Base-by-base conservation (phyloP, 2,329 filamentous ascomycete genomes). In the Rhynchosporium secalis region DNA sequence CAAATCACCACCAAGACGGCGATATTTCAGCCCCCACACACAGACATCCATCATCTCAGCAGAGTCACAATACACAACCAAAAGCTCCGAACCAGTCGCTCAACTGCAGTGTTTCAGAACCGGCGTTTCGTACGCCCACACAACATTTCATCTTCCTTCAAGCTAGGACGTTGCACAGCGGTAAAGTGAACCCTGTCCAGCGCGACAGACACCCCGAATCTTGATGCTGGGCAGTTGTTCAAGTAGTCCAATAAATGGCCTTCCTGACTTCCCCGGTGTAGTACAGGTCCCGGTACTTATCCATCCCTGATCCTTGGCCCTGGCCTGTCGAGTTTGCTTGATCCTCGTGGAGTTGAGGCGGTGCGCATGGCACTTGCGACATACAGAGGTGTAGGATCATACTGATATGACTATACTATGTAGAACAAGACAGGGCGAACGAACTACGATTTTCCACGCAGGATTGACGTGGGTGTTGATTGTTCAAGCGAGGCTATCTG, bases 131-230 rank as follows among this genome's bases (percentile, higher is more conserved):
- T 38, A 36, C 49, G 3, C 3, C 12, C 8, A 13, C 49, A 31
- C 12, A 20, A 38, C 7, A 52, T 12, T 3, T 41, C 10, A 41
- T 12, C 1, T 4, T 41, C 33, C 3, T 4, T 7, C 29, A 15
- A 33, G 12, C 12, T 49, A 31, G 31, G 31, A 7, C 47, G 33
- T 12, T 29, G 9, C 49, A 28, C 46, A 49, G 20, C 47, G 15
- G 4, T n/a, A 54, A 29, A 29, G 20, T 54, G 20, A 54, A 54
- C 33, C 51, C 41, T 54, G 26, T n/a, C 51, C 41, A 36, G 36
- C 20, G 20, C 20, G 20, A 20, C 20, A 20, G 20, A 20, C 20
- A 20, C 20, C 20, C 20, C 20, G 20, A 20, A 20, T 20, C 20
- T 20, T 20, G 20, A 20, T 20, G 20, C 20, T 20, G 20, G 20